Evolutionary conservation across 345 rosid species (phyloP).

Genomic region (Eucalyptus regnans): DNA sequence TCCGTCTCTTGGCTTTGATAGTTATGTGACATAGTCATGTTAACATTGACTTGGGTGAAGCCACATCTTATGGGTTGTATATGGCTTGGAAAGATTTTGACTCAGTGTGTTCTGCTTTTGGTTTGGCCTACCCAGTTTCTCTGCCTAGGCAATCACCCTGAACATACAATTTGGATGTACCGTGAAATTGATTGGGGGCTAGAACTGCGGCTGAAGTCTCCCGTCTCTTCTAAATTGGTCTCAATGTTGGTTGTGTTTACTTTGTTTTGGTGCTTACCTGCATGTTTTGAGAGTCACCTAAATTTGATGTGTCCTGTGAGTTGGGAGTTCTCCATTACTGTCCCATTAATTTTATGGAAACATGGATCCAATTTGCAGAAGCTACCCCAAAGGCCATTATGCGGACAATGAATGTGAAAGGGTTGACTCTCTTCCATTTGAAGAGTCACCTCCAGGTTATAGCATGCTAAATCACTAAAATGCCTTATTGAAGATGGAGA

Average conservation of each 20-base stretch:
- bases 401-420: conserved; percentile 93
- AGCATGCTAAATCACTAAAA: background rate
- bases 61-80: background rate
- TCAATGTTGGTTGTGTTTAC: background rate
- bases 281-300: background rate
- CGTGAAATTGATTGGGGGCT: background rate
- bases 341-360: background rate
- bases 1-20: background rate
- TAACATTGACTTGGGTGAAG: background rate
- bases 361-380: conserved; percentile 25
- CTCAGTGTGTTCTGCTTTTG: background rate
- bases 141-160: background rate
- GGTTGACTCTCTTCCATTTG: conserved; percentile 80
- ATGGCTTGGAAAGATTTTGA: background rate
- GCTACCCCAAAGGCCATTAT: conserved; percentile 94
- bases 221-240: background rate
- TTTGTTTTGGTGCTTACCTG: background rate
- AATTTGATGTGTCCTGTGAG: background rate
- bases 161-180: background rate
- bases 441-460: conserved; percentile 94
- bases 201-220: background rate
- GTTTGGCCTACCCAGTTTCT: background rate
- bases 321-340: background rate
- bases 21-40: background rate
- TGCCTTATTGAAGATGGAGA: background rate